Conservation (phyloP, 192 early-diverging fungal genomes). For the Dissophora ornata region DNA sequence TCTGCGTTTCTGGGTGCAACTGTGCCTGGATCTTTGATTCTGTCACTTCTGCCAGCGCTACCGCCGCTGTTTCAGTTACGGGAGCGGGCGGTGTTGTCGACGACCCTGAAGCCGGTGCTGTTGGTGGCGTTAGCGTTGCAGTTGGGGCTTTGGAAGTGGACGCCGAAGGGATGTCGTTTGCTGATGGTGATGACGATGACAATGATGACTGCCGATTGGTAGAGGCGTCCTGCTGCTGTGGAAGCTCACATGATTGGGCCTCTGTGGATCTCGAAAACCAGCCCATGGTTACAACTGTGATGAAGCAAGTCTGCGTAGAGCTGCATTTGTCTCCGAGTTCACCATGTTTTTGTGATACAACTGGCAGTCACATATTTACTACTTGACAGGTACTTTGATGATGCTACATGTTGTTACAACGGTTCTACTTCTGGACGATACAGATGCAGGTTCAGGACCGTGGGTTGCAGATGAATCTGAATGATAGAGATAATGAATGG, state of each 20-base stretch:
- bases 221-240: not conserved
- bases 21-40: not conserved
- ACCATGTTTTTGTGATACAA: too few relatives aligned
- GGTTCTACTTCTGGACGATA: conserved; percentile 39
- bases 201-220: not conserved
- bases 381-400: too few relatives aligned
- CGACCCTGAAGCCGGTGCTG: not conserved
- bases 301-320: not conserved
- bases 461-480: conserved; percentile 50
- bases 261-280: conserved; percentile 47
- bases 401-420: too few relatives aligned
- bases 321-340: not conserved
- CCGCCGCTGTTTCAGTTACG: conserved; percentile 1
- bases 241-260: not conserved
- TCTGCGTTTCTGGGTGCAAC: not conserved
- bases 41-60: too few relatives aligned
- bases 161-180: conserved; percentile 10
- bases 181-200: not conserved
- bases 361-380: too few relatives aligned
- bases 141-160: too few relatives aligned
- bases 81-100: not conserved
- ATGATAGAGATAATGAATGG: conserved; percentile 76
- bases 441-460: conserved; percentile 64
- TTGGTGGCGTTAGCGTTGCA: not conserved
- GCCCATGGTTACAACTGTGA: conserved; percentile 20